A percentile compares a stretch with the other conserved stretches of the same genome.
These are phyloP conservation scores for Amaranthus palmeri DNA, from an alignment of 148 eudicot species.

Conservation along the genomic window DNA sequence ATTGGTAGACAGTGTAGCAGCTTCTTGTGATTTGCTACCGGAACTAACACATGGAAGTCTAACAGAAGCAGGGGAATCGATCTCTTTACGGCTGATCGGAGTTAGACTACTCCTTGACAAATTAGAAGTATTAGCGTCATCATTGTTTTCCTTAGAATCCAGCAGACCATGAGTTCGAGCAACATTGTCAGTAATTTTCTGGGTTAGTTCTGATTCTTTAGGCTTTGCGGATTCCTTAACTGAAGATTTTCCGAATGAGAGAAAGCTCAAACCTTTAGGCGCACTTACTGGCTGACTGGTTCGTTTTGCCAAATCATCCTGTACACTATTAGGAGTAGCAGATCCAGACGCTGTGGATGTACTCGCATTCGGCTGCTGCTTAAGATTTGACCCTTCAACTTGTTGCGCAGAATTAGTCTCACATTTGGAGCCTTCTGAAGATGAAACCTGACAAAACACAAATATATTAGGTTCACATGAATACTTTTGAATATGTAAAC, in stretches of 20 bases:
- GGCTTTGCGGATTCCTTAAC: constrained; percentile 27
- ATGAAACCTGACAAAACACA: constrained; percentile 29
- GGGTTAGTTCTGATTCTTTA: constrained; percentile 25
- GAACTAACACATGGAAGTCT: constrained; percentile 4
- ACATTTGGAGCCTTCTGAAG: constrained; percentile 28
- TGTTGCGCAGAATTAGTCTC: constrained; percentile 23
- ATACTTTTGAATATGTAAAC: neutral
- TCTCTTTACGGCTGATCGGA: constrained; percentile 5
- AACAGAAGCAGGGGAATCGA: constrained; percentile 3
- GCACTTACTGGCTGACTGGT: constrained; percentile 28
- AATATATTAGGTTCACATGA: constrained; percentile 8
- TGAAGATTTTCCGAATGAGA: constrained; percentile 38
- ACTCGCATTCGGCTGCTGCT: constrained; percentile 22
- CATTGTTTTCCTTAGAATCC: neutral
- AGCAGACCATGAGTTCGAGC: constrained; percentile 27
- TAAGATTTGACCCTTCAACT: constrained; percentile 28
- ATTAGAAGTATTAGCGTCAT: neutral
- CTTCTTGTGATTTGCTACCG: constrained; percentile 9
- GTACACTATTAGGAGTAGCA: constrained; percentile 17
- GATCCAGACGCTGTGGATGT: constrained; percentile 20
- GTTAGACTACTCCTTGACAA: neutral
- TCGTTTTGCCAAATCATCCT: constrained; percentile 15
- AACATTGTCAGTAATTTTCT: constrained; percentile 27
- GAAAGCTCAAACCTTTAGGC: constrained; percentile 65
- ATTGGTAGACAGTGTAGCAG: neutral